Base-by-base conservation (phyloP, 2,329 filamentous ascomycete species). In the Fusarium mundagurra region DNA sequence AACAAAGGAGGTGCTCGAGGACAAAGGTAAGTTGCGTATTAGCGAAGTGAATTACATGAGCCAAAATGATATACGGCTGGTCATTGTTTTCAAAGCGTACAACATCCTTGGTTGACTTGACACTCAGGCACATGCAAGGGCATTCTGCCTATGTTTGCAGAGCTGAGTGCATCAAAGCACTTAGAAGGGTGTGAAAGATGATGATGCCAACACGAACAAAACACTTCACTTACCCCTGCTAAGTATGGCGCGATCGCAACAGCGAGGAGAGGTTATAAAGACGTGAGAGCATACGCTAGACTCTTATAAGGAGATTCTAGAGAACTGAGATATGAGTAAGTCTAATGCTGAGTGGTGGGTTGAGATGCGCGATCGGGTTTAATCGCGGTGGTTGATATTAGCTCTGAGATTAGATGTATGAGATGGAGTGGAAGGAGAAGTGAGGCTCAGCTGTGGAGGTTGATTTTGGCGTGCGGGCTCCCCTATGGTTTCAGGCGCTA, bases 381-480 rank as follows among this genome's bases (percentile, higher is more conserved):
- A 39, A 53, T 43, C 31, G 61, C 33, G 54, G 51, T 50, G 60
- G 59, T 69, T 61, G 50, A 63, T 47, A 61, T 61, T 64, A 69
- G 57, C 71, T 71, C 53, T 53, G 64, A 72, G 65, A 74, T 72
- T 73, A 70, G 67, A 60, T 74, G 69, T 57, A 73, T 67, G 64
- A 60, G 65, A 48, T 48, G 45, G 45, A 73, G 61, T 54, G 41
- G 67, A 64, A 71, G 59, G 53, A 47, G 68, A 69, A 64, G 57
- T 70, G 61, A 64, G 64, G 72, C 69, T 74, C 64, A 65, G 58
- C 55, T 61, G 72, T 62, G 64, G 72, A 74, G 69, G 72, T 70
- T 50, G 39, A 57, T 70, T 71, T 74, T 73, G 72, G 69, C 64
- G 61, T 27, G 53, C 29, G 60, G 51, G 34, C 61, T 75, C 64